Conservation (phyloP, 1,284 basidiomycete genomes). For the Apiotrichum brassicae region DNA sequence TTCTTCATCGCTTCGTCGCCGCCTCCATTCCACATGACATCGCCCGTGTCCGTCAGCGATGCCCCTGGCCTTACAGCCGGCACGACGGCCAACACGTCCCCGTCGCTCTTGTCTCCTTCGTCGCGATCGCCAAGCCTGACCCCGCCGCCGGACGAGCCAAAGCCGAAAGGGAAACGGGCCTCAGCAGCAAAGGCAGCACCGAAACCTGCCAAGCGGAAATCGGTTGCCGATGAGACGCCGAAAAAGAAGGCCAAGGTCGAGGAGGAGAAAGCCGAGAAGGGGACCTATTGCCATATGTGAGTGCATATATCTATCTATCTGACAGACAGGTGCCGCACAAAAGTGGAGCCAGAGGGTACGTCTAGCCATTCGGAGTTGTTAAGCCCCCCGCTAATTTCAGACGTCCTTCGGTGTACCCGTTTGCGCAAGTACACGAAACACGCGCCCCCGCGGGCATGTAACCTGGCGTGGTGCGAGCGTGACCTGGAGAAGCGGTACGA, state of each 20-base stretch:
- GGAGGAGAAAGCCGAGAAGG: conserved; percentile 13
- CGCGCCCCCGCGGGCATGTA: conserved; percentile 19
- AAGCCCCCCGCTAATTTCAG: neutral
- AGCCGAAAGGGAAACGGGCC: neutral
- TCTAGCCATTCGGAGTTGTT: neutral
- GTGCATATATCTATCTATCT: conserved; percentile 1
- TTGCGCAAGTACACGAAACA: conserved; percentile 19
- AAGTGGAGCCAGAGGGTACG: conserved; percentile 12
- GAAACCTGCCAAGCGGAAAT: conserved; percentile 6
- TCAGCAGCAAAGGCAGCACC: neutral
- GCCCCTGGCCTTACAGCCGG: conserved; percentile 4
- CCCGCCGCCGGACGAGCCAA: conserved; percentile 1
- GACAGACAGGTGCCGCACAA: conserved; percentile 11
- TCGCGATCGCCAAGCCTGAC: neutral
- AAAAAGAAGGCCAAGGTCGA: conserved; percentile 8
- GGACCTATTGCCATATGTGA: conserved; percentile 32
- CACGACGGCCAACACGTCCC: conserved; percentile 1
- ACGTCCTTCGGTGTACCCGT: conserved; percentile 29
- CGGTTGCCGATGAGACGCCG: neutral
- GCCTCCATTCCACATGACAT: neutral
- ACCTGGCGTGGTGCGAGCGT: conserved; percentile 28
- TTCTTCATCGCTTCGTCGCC: neutral
- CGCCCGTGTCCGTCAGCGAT: conserved; percentile 12
- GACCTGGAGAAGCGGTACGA: conserved; percentile 28
- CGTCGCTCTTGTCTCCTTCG: neutral